phyloP scores from a whole-genome alignment of 495 filamentous ascomycete species.

The Aspergillus leporis region DNA sequence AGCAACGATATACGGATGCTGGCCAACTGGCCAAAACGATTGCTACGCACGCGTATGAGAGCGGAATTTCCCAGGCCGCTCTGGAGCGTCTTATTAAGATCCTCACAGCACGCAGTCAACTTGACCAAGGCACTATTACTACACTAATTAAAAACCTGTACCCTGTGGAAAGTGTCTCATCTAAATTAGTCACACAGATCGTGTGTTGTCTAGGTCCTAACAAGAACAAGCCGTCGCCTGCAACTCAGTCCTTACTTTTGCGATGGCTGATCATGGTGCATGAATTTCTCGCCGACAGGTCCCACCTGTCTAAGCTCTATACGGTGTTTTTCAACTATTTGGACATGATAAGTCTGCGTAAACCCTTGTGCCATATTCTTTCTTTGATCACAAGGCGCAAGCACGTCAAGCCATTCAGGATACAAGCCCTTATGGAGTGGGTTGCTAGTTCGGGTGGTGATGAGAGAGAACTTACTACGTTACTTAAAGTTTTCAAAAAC shows the following conservation, averaged over 20 bases:
- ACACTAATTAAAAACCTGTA: slow-evolving; percentile 74
- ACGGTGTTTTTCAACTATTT: slow-evolving; percentile 79
- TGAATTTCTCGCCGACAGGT: slow-evolving; percentile 66
- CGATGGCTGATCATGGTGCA: slow-evolving; percentile 82
- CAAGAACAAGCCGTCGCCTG: slow-evolving; percentile 70
- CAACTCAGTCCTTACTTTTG: slow-evolving; percentile 67
- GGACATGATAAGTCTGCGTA: slow-evolving; percentile 66
- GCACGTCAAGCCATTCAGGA: slow-evolving; percentile 82
- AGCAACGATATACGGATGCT: slow-evolving; percentile 47
- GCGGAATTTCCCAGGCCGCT: slow-evolving; percentile 61
- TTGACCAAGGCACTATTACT: slow-evolving; percentile 73
- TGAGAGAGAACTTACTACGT: slow-evolving; percentile 73
- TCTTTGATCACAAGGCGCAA: slow-evolving; percentile 81
- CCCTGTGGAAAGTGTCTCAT: slow-evolving; percentile 62
- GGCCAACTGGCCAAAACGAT: slow-evolving; percentile 40
- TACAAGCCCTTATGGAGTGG: slow-evolving; percentile 73
- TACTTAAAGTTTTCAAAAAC: slow-evolving; percentile 83
- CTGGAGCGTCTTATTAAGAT: slow-evolving; percentile 67
- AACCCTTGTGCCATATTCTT: slow-evolving; percentile 74
- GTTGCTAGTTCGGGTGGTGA: slow-evolving; percentile 46
- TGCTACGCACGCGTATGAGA: slow-evolving; percentile 58
- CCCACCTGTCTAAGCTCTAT: slow-evolving; percentile 69
- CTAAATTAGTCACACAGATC: slow-evolving; percentile 62
- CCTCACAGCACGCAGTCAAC: slow-evolving; percentile 61
- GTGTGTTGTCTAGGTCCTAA: slow-evolving; percentile 78